Evolutionary conservation across 768 basidiomycete species (phyloP).

Genomic region (Mycena floridula): DNA sequence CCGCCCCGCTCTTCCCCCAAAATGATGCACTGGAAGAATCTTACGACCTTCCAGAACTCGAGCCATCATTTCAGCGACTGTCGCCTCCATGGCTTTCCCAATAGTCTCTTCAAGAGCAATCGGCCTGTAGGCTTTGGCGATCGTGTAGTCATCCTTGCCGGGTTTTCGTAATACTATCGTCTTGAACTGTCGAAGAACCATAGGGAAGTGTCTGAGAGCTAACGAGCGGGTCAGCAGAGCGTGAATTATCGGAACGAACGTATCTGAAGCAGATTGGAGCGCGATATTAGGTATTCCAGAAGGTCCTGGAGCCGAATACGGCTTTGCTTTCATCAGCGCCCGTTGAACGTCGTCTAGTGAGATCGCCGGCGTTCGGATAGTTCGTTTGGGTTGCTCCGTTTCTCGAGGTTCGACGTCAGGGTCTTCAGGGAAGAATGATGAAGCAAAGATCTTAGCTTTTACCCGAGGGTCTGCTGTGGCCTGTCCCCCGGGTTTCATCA

Average conservation of each 20-base stretch:
- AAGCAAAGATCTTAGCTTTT: background rate
- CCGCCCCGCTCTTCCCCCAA: conserved; percentile 31
- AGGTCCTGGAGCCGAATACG: conserved; percentile 8
- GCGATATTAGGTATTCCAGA: conserved; percentile 15
- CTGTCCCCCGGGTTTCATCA: background rate
- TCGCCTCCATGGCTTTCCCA: conserved; percentile 20
- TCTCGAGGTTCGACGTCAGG: background rate
- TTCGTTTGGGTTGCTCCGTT: background rate
- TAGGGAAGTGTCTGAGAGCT: conserved; percentile 3
- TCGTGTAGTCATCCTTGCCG: conserved; percentile 23
- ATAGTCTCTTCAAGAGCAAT: conserved; percentile 28
- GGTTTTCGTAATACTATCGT: conserved; percentile 30
- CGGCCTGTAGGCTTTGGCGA: conserved; percentile 27
- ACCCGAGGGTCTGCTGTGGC: background rate
- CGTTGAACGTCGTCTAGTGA: too few relatives aligned
- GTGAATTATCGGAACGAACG: conserved; percentile 7
- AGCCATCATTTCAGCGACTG: conserved; percentile 16
- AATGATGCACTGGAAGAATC: conserved; percentile 29
- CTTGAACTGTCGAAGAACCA: conserved; percentile 14
- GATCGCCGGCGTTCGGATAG: background rate
- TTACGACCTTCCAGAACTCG: conserved; percentile 22
- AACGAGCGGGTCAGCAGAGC: conserved; percentile 5
- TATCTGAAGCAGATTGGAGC: conserved; percentile 6
- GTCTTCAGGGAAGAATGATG: background rate
- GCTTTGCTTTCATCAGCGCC: conserved; percentile 6